A percentile compares a stretch with the other conserved stretches of the same genome.
Evolutionary conservation across 805 yeast species (phyloP).

Genomic region (Candida berthetii): DNA sequence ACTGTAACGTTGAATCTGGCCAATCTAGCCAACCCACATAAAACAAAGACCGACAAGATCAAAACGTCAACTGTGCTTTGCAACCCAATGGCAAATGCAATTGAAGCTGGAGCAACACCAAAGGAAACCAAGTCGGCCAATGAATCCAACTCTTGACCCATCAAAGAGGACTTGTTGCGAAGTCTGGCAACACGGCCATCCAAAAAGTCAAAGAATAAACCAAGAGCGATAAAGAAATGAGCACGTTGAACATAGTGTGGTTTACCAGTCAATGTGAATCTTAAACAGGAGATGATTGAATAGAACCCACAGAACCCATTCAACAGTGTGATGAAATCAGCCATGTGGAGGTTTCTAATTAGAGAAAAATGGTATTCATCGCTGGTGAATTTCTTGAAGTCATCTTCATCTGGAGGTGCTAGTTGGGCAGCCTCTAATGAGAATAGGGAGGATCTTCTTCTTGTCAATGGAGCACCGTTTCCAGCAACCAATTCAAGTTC

Average conservation of each 20-base stretch:
- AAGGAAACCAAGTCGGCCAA: conserved; percentile 92
- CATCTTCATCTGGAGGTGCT: conserved; percentile 73
- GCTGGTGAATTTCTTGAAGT: conserved; percentile 71
- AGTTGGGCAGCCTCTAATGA: conserved; percentile 45
- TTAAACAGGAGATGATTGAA: conserved; percentile 77
- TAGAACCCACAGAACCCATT: conserved; percentile 94
- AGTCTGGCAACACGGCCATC: conserved; percentile 97
- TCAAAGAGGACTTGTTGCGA: conserved; percentile 82
- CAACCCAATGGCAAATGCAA: conserved; percentile 88
- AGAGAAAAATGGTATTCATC: conserved; percentile 85
- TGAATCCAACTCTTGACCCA: conserved; percentile 98
- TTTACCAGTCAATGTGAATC: conserved; percentile 68
- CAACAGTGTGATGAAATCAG: conserved; percentile 90
- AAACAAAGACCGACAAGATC: conserved; percentile 73
- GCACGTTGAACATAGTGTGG: conserved; percentile 79
- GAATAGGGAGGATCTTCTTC: conserved; percentile 49
- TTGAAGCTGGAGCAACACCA: conserved; percentile 92
- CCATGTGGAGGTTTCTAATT: conserved; percentile 85
- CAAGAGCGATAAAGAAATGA: conserved; percentile 81
- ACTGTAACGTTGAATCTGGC: conserved; percentile 96
- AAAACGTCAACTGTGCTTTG: conserved; percentile 78
- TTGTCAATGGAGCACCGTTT: not conserved
- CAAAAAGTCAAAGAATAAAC: conserved; percentile 91
- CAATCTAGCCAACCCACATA: conserved; percentile 89
- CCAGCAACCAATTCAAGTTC: not conserved